Evolutionary conservation across 2,329 filamentous ascomycete genomes (phyloP).

Genomic region (Cladophialophora immunda): DNA sequence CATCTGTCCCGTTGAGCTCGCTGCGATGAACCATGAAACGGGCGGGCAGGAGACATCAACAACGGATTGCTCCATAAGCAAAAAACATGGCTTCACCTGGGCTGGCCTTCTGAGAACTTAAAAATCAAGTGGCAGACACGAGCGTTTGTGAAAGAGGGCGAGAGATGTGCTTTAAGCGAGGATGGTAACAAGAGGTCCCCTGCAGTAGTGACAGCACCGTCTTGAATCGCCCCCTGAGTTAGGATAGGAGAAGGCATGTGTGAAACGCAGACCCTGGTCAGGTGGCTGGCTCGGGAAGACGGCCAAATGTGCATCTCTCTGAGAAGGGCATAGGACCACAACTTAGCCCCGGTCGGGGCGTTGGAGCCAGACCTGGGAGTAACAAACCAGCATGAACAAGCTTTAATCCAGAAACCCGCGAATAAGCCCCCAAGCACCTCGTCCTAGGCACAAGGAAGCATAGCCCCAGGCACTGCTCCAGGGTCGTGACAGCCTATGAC

Average conservation of each 20-base stretch:
- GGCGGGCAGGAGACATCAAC: neutral
- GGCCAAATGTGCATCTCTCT: constrained; percentile 2
- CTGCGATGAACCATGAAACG: neutral
- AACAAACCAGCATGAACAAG: constrained; percentile 15
- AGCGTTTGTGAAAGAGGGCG: neutral
- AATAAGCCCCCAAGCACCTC: neutral
- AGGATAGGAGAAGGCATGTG: constrained; percentile 13
- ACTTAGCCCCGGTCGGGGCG: neutral
- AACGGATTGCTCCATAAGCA: neutral
- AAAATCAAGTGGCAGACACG: neutral
- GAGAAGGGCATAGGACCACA: neutral
- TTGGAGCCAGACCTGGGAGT: constrained; percentile 1
- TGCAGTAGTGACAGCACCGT: constrained; percentile 15
- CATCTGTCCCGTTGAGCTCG: neutral
- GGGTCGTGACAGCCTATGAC: neutral
- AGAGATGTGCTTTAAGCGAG: constrained; percentile 8
- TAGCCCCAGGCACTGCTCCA: constrained; percentile 15
- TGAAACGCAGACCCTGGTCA: constrained; percentile 21
- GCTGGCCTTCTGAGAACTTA: neutral
- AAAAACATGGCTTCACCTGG: neutral
- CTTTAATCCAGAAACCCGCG: neutral
- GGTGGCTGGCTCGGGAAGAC: constrained; percentile 19
- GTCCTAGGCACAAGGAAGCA: constrained; percentile 5
- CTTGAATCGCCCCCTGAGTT: constrained; percentile 15
- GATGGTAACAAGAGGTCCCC: constrained; percentile 18